Base-by-base conservation (phyloP, 345 rosid species). In the Capsella bursapastoris region DNA sequence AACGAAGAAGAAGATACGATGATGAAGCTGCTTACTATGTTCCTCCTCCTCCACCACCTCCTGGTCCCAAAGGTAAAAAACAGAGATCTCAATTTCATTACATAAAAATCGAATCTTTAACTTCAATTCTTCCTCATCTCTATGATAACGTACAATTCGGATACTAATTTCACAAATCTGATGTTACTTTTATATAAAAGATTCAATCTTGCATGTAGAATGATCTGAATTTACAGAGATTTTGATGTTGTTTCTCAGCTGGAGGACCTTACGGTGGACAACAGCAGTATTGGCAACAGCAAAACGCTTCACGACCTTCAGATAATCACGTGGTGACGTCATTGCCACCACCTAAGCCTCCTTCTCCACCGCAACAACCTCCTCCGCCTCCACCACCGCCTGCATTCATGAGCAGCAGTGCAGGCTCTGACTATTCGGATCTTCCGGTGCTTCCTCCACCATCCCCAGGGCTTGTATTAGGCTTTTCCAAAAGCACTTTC, bases 271-370 rank as follows among this genome's bases (percentile, higher is more conserved):
- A 87, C 52, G 84, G 84, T 45, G 87, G 85, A 37, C 88, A 70
- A 0, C 95, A 84, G 38, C 89, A 81, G 28, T 70, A 84, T 6
- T 82, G 93, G 96, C 93, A 89, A 86, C 93, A 90, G 51, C 92
- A 86, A 34, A 83, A 84, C 81, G 76, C 76, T 60, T 85, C 84
- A 2, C 85, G 78, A 2, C 89, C 84, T n/a, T 74, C 85, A 1
- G 83, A 82, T 62, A 29, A 62, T 59, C 84, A 65, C 12, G 80
- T 59, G 3, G 44, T 52, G 12, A 2, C 87, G 9, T 28, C 90
- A 13, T 57, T 73, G 1, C 55, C 82, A 13, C 78, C 87, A 15
- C 79, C 87, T 0, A 75, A 80, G 72, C 82, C 84, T 8, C 65
- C 86, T 4, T 77, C 89, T 58, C 79, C 84, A 12, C 63, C 84